phyloP scores from a whole-genome alignment of 495 filamentous ascomycete species.

The Arthonia radiata region DNA sequence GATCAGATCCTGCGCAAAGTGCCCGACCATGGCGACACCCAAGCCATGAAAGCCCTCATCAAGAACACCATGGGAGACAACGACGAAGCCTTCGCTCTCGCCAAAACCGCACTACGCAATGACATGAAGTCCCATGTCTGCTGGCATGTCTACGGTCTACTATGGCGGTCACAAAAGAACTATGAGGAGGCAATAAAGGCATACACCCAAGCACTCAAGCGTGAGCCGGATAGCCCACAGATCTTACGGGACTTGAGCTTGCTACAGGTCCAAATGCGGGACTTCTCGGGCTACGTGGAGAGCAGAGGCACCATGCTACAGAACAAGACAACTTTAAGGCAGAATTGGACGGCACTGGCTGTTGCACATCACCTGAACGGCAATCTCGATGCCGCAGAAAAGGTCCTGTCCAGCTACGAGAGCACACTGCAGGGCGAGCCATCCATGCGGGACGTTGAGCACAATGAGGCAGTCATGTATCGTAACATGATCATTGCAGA shows the following conservation, averaged over 20 bases:
- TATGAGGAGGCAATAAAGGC: constrained; percentile 98
- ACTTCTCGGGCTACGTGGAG: constrained; percentile 80
- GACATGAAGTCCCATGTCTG: constrained; percentile 98
- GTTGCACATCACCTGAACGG: constrained; percentile 79
- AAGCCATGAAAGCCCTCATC: constrained; percentile 96
- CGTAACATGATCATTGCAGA: constrained; percentile 91
- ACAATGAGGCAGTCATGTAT: constrained; percentile 89
- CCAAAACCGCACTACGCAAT: constrained; percentile 68
- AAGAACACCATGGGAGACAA: constrained; percentile 74
- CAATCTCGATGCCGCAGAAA: constrained; percentile 64
- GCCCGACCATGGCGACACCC: constrained; percentile 90
- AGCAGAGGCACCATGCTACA: constrained; percentile 69
- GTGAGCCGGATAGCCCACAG: constrained; percentile 79
- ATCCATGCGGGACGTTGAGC: constrained; percentile 58
- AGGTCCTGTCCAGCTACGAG: constrained; percentile 74
- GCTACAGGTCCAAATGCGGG: constrained; percentile 88
- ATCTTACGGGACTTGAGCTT: constrained; percentile 86
- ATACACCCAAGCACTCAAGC: constrained; percentile 76
- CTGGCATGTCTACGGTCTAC: constrained; percentile 97
- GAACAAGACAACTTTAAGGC: constrained; percentile 46
- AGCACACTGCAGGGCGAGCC: constrained; percentile 62
- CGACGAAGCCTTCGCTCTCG: constrained; percentile 80
- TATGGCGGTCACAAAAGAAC: constrained; percentile 83
- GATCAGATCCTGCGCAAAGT: constrained; percentile 85
- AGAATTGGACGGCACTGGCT: constrained; percentile 91